phyloP scores from a whole-genome alignment of 2,329 filamentous ascomycete genomes.

The Claviceps maximensis region DNA sequence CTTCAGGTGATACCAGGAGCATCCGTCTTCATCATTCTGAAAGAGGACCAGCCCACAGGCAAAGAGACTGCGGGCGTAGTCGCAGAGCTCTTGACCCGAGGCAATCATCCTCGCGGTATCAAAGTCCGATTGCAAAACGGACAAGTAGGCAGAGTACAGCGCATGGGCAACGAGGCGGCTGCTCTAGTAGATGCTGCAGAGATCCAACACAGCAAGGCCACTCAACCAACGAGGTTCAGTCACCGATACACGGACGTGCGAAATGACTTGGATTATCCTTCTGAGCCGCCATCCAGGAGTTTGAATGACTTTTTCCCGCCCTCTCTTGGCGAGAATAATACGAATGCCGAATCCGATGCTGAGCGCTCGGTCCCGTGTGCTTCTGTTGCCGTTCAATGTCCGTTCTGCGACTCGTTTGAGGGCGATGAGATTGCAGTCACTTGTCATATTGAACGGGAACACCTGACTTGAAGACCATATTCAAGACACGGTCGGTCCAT shows the following conservation, averaged over 20 bases:
- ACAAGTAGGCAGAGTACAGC: slow-evolving; percentile 60
- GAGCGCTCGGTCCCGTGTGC: background rate
- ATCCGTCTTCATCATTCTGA: slow-evolving; percentile 58
- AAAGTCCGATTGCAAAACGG: slow-evolving; percentile 64
- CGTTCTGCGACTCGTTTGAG: slow-evolving; percentile 52
- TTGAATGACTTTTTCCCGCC: slow-evolving; percentile 36
- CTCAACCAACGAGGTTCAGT: slow-evolving; percentile 14
- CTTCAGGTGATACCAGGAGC: slow-evolving; percentile 46
- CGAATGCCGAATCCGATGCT: slow-evolving; percentile 6
- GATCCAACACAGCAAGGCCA: background rate
- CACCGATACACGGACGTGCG: slow-evolving; percentile 22
- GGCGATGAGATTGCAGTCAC: slow-evolving; percentile 56
- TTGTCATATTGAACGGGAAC: slow-evolving; percentile 43
- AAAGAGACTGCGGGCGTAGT: slow-evolving; percentile 55
- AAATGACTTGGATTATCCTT: slow-evolving; percentile 22
- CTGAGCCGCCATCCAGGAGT: slow-evolving; percentile 26
- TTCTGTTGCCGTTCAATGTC: slow-evolving; percentile 32
- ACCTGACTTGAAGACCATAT: slow-evolving; percentile 12
- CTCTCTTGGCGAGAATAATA: slow-evolving; percentile 16
- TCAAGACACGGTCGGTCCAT: background rate
- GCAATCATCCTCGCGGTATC: slow-evolving; percentile 65
- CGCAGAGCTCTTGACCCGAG: slow-evolving; percentile 54
- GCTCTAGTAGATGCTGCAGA: slow-evolving; percentile 1
- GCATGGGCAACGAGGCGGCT: slow-evolving; percentile 27
- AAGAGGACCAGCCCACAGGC: slow-evolving; percentile 63